phyloP scores from a whole-genome alignment of 2,329 filamentous ascomycete species.

The Colletotrichum viniferum region DNA sequence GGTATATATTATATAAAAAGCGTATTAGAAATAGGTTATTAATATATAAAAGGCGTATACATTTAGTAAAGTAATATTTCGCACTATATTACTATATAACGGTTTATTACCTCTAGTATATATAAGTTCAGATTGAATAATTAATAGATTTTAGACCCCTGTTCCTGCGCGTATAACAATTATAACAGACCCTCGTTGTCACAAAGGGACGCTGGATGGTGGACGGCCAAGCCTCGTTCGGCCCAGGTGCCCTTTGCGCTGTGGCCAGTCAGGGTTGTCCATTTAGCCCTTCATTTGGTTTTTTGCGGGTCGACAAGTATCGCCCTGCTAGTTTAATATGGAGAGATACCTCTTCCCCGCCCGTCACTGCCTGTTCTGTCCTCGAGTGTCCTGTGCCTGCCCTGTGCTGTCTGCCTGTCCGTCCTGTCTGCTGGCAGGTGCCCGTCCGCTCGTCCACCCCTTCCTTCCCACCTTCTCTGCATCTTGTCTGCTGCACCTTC shows the following conservation, averaged over 20 bases:
- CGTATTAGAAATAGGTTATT: too few relatives aligned
- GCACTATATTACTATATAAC: too few relatives aligned
- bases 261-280: background rate
- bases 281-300: background rate
- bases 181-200: too few relatives aligned
- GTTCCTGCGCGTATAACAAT: too few relatives aligned
- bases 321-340: background rate
- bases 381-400: background rate
- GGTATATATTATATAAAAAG: too few relatives aligned
- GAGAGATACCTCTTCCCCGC: background rate
- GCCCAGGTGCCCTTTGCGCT: background rate
- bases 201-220: background rate
- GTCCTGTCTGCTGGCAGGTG: background rate
- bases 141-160: too few relatives aligned
- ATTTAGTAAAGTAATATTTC: too few relatives aligned
- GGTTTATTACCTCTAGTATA: too few relatives aligned
- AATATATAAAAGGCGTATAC: too few relatives aligned
- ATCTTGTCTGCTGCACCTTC: background rate
- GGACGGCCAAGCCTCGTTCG: slow-evolving; percentile 6
- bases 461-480: background rate
- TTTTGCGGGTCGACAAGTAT: background rate
- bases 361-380: background rate
- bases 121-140: too few relatives aligned
- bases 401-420: background rate
- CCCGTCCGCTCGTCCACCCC: background rate